Base-by-base conservation (phyloP, 2,329 filamentous ascomycete species). In the Harringtonia aguacate region DNA sequence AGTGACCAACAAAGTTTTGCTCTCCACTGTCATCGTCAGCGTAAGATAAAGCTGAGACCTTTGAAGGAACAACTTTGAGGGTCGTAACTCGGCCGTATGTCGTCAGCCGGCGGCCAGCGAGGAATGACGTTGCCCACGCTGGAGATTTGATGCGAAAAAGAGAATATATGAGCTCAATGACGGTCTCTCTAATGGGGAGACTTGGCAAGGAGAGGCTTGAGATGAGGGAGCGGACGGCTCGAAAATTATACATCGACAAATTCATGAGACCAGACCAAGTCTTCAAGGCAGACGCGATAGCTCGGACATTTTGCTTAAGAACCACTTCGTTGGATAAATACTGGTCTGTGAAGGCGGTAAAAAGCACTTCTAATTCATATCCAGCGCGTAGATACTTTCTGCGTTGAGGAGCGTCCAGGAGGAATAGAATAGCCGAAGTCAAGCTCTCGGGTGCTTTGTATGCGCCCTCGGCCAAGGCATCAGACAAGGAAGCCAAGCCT, bases 21-120 rank as follows among this genome's bases (percentile, higher is more conserved):
- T 86, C 81, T 29, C 79, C 78, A 18, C 75, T 74, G 9, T 81
- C 71, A 44, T 86, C 84, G 35, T 85, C 77, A 18, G 73, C 68
- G 29, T 76, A 73, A 8, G 68, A 58, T 20, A 73, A 67, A 36
- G 69, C 28, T 6, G 28, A 59, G 20, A 66, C 64, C 48, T 73
- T 74, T 14, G 57, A 59, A 8, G 65, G 62, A 24, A 79, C 70
- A 1, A 80, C 72, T 52, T 86, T 87, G 41, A 97, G 67, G 48
- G 87, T 92, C 8, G 87, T 81, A 31, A 97, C 89, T 54, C 94
- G 77, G n/a, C 89, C 90, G 60, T 98, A 98, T 0, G 92, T 98
- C 1, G 94, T 98, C 38, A 98, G 69, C 47, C 94, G 75, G 51
- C 92, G 78, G 8, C 92, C 94, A 30, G 94, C 92, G 38, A 98